Percentiles rank a stretch among this genome's conserved stretches.
These are phyloP conservation scores for Sphenostylis stenocarpa DNA, from an alignment of 306 rosid species.

Conservation along the genomic window DNA sequence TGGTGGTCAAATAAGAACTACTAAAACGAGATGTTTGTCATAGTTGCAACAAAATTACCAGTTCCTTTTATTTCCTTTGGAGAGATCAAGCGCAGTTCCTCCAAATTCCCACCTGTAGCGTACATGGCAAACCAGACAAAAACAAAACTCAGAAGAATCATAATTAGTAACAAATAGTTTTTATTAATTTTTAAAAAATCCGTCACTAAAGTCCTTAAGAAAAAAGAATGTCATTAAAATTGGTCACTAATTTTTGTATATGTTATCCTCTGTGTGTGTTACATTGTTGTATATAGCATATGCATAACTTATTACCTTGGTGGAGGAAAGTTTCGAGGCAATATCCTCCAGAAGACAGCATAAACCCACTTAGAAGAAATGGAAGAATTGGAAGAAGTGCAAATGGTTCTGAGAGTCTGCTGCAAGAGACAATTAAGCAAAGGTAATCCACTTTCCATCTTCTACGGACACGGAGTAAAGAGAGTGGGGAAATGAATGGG, in stretches of 20 bases:
- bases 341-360: constrained; percentile 79
- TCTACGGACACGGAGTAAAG: neutral
- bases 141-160: neutral
- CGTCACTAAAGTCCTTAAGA: too few relatives aligned
- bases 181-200: neutral
- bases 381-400: constrained; percentile 52
- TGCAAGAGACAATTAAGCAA: constrained; percentile 78
- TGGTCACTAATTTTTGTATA: neutral
- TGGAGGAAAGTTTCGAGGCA: constrained; percentile 86
- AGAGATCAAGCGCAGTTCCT: constrained; percentile 70
- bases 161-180: neutral
- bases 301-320: constrained; percentile 52
- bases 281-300: neutral
- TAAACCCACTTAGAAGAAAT: constrained; percentile 79
- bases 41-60: constrained; percentile 50
- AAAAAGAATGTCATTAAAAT: neutral
- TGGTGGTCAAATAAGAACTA: neutral
- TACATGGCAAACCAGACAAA: neutral
- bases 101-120: constrained; percentile 88
- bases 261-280: neutral
- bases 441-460: constrained; percentile 81
- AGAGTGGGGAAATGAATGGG: constrained; percentile 16
- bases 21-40: constrained; percentile 6
- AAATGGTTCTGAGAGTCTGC: constrained; percentile 70
- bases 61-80: constrained; percentile 88